Base-by-base conservation (phyloP, 108 stramenopile genomes). In the Fistulifera pelliculosa region DNA sequence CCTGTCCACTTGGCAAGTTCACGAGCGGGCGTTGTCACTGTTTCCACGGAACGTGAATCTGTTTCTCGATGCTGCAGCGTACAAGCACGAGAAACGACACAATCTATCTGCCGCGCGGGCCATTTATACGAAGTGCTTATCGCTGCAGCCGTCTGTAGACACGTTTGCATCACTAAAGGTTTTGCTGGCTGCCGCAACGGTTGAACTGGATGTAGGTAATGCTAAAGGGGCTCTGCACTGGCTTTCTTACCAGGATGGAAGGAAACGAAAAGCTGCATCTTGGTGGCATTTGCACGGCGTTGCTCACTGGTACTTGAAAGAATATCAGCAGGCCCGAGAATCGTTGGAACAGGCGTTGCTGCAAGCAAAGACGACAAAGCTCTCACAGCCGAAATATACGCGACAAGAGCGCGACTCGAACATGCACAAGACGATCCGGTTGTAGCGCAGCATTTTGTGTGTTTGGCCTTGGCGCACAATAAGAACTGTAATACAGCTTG, bases 381-480 rank as follows among this genome's bases (percentile, higher is more conserved):
- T 0, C 56, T 80, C 15, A 75, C 79, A 10, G 72, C 81, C 10
- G 55, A 69, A 17, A 80, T 85, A 41, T 62, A 85, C 15, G 80
- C 75, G 54, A 76, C 80, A 17, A 79, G 80, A 50, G 79, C 87
- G 8, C 70, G 55, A 39, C 55, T 88, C 16, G 64, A 79, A 43
- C 62, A 66, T 21, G 45, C 52, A 1, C 54, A 74, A 38, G 69
- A 55, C n/a, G 77, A 89, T 51, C 61, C 65, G 28, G 38, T 74
- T 43, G 40, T 85, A 21, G 80, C 87, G 19, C 87, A 89, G 57
- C 83, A 89, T 53, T 89, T 77, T 47, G 66, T 89, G 15, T 76
- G 69, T 13, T 58, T 89, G 16, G 75, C 73, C 38, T 52, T 89
- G 42, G 80, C 81, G 58, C 83, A 85, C 47, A 78, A 78, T 80